phyloP scores from a whole-genome alignment of 2,329 filamentous ascomycete species.

The Leptographium radiaticola region DNA sequence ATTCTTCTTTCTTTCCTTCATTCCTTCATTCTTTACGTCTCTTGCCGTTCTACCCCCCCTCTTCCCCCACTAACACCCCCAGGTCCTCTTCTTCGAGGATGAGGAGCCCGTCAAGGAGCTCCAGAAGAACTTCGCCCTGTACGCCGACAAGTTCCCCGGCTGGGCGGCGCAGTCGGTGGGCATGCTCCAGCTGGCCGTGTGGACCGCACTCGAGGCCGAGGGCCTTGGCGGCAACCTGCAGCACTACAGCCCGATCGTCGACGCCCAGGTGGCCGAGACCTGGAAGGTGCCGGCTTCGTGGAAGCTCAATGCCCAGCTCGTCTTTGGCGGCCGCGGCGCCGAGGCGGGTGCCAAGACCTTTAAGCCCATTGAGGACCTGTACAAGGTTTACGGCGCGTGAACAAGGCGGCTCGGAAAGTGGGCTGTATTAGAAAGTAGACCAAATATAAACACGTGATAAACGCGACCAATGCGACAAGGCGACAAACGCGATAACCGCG shows the following conservation, averaged over 20 bases:
- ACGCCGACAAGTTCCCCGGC: conserved; percentile 64
- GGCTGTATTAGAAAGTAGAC: too few relatives aligned
- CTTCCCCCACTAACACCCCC: not conserved
- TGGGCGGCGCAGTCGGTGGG: conserved; percentile 68
- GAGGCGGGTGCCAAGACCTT: conserved; percentile 51
- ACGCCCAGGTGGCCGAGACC: conserved; percentile 52
- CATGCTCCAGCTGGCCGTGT: conserved; percentile 72
- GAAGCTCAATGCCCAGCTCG: conserved; percentile 71
- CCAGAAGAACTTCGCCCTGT: conserved; percentile 56
- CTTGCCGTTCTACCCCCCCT: not conserved
- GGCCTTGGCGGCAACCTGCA: conserved; percentile 81
- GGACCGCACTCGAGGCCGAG: conserved; percentile 72
- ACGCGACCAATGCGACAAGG: too few relatives aligned
- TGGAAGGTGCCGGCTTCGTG: conserved; percentile 63
- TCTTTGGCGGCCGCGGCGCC: conserved; percentile 57
- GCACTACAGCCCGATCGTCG: conserved; percentile 84
- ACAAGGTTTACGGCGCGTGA: conserved; percentile 3
- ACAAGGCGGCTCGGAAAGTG: too few relatives aligned
- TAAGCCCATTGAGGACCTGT: conserved; percentile 49
- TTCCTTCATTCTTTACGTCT: not conserved
- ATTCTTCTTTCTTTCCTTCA: too few relatives aligned
- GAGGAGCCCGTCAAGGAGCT: conserved; percentile 50
- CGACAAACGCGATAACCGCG: too few relatives aligned
- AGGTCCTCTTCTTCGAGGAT: conserved; percentile 82
- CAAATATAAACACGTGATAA: too few relatives aligned